Base-by-base conservation (phyloP, 257 asterid genomes). In the Galeopsis tetrahit region DNA sequence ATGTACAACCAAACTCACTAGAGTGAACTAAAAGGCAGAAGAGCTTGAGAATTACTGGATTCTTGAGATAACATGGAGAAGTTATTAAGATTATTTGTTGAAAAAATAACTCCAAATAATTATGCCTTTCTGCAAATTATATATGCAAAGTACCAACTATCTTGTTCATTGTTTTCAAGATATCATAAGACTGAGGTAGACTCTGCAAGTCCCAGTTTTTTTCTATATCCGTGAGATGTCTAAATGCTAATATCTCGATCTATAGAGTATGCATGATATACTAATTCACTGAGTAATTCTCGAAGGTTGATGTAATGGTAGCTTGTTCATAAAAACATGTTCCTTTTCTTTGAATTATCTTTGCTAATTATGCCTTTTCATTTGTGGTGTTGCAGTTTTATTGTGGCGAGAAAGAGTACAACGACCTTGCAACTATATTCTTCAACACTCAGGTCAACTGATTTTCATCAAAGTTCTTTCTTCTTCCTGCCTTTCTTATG, bases 371-470 rank as follows among this genome's bases (percentile, higher is more conserved):
- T 39, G 51, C 66, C 32, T 55, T 17, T 32, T 53, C 33, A 71
- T 35, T 61, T 80, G 63, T 75, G 68, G 15, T 40, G 73, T 68
- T 79, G 67, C 90, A 95, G 99, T 95, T 95, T 76, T 92, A 83
- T 78, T 95, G 99, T 62, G 84, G 85, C 62, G 81, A 83, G 62
- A 95, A 76, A 77, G 97, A 92, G 76, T 95, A 95, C 87, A 95
- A 95, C 17, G 99, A 95, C 82, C 98, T 95, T 48, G 98, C 99
- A 55, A 95, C 98, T 59, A 85, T 95, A 86, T 95, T 95, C 79
- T 95, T 95, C 88, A 95, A 95, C 75, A 95, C 99, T 13, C 98
- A 95, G 96, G 99, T 95, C 71, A 67, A 56, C 70, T 62, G 68
- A 72, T 40, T 62, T 80, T 60, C 46, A 55, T 43, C 56, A 13